phyloP scores from a whole-genome alignment of 1,284 basidiomycete species.

The Microbotryomycetes sp. region DNA sequence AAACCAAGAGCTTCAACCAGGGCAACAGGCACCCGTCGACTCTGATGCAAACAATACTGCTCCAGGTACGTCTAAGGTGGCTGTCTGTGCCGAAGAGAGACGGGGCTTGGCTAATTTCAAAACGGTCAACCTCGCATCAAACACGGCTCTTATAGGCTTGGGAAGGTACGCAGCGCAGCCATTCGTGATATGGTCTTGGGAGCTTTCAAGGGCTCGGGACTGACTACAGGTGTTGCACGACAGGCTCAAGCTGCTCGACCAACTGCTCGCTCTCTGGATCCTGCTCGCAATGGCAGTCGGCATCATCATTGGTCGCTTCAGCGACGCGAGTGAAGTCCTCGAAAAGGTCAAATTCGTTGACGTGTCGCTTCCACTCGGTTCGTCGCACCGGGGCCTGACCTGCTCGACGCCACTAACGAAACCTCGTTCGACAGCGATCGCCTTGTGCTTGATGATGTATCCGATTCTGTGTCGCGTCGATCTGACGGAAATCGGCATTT shows the following conservation, averaged over 20 bases:
- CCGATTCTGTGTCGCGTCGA: constrained; percentile 71
- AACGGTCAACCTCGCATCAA: too few species aligned
- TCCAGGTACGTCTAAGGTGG: too few species aligned
- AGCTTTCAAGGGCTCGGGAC: too few species aligned
- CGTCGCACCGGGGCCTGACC: neutral
- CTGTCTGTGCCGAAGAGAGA: too few species aligned
- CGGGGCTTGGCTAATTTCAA: too few species aligned
- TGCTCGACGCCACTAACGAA: neutral
- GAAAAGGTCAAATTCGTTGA: constrained; percentile 38
- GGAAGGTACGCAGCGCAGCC: too few species aligned
- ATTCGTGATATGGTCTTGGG: too few species aligned
- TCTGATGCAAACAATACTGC: too few species aligned
- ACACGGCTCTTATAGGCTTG: too few species aligned
- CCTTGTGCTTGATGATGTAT: constrained; percentile 85
- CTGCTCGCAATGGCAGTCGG: constrained; percentile 71
- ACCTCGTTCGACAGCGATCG: constrained; percentile 52
- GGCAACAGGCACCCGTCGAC: too few species aligned
- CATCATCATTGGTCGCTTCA: constrained; percentile 57
- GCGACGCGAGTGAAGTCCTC: constrained; percentile 32
- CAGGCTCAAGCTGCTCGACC: constrained; percentile 51
- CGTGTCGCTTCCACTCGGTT: constrained; percentile 35
- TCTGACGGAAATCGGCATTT: constrained; percentile 59
- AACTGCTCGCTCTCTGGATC: constrained; percentile 63
- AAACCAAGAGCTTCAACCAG: too few species aligned
- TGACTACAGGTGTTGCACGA: too few species aligned